Percentiles rank a stretch among this genome's conserved stretches.
Evolutionary conservation across 2,329 filamentous ascomycete genomes (phyloP).

Genomic region (Curvularia sp.): DNA sequence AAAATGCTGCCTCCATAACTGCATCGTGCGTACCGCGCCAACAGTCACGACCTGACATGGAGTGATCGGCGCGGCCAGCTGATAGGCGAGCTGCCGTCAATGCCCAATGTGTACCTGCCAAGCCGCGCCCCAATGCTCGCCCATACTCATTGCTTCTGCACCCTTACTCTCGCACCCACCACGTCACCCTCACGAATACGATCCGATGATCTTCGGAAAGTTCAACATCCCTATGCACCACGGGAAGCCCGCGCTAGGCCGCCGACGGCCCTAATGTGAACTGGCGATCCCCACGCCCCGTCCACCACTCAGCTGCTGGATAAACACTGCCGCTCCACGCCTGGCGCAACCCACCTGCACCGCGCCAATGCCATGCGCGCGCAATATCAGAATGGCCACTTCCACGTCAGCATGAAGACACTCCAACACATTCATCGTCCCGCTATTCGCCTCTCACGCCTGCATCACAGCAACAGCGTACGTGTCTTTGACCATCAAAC

Average conservation of each 20-base stretch:
- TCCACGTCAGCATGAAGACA: neutral
- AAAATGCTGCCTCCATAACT: neutral
- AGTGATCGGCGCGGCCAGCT: too few species aligned
- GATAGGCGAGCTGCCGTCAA: too few species aligned
- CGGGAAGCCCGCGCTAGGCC: constrained; percentile 2
- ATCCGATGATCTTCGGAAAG: constrained; percentile 18
- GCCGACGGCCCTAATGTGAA: neutral
- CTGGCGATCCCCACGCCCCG: neutral
- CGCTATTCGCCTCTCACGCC: too few species aligned
- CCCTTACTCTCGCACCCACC: too few species aligned
- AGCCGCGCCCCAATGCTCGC: neutral
- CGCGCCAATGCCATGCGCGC: neutral
- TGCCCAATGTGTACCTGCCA: constrained; percentile 2
- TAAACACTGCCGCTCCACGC: too few species aligned
- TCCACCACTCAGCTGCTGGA: too few species aligned
- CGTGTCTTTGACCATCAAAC: neutral
- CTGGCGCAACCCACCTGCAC: too few species aligned
- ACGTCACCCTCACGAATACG: neutral
- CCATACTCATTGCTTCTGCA: neutral
- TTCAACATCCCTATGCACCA: neutral
- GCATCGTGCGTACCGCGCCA: neutral
- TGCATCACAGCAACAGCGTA: neutral
- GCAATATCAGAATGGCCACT: neutral
- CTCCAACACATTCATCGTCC: neutral
- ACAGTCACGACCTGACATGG: too few species aligned